Conservation (phyloP, 2,329 filamentous ascomycete species). For the Huntiella bhutanensis region DNA sequence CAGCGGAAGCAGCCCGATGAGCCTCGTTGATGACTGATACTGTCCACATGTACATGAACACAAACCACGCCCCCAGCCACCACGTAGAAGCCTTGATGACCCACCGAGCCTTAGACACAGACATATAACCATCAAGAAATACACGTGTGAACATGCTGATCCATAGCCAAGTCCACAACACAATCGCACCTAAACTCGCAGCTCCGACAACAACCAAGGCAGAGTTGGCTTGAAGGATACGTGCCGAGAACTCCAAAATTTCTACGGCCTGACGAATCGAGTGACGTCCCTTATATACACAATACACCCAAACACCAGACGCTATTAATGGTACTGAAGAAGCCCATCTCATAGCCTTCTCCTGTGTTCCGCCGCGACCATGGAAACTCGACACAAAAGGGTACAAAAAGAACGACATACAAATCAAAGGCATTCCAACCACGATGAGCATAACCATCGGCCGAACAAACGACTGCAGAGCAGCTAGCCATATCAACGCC, state of each 20-base stretch:
- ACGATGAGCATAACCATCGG: conserved; percentile 66
- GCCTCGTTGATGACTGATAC: conserved; percentile 72
- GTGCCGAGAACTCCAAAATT: conserved; percentile 81
- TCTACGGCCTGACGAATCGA: conserved; percentile 67
- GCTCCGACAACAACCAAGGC: conserved; percentile 73
- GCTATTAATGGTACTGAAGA: conserved; percentile 58
- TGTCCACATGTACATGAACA: conserved; percentile 91
- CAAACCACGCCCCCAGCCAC: conserved; percentile 87
- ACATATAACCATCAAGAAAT: conserved; percentile 80
- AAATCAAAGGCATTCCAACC: conserved; percentile 65
- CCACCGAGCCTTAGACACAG: conserved; percentile 42
- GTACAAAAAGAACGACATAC: conserved; percentile 81
- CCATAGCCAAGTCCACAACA: conserved; percentile 91
- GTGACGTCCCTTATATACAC: conserved; percentile 61
- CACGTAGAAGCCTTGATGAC: conserved; percentile 76
- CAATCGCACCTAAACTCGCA: conserved; percentile 51
- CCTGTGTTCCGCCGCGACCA: conserved; percentile 71
- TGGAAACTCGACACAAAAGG: conserved; percentile 80
- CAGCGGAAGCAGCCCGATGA: conserved; percentile 78
- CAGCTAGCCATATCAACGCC: conserved; percentile 74
- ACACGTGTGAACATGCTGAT: conserved; percentile 89
- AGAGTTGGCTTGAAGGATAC: conserved; percentile 69
- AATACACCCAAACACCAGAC: conserved; percentile 64
- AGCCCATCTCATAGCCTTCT: conserved; percentile 73
- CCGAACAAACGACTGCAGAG: conserved; percentile 72